Percentiles rank a stretch among this genome's conserved stretches.
These are phyloP conservation scores for Emmonsia crescens DNA, from an alignment of 2,329 filamentous ascomycete species.

Conservation along the genomic window DNA sequence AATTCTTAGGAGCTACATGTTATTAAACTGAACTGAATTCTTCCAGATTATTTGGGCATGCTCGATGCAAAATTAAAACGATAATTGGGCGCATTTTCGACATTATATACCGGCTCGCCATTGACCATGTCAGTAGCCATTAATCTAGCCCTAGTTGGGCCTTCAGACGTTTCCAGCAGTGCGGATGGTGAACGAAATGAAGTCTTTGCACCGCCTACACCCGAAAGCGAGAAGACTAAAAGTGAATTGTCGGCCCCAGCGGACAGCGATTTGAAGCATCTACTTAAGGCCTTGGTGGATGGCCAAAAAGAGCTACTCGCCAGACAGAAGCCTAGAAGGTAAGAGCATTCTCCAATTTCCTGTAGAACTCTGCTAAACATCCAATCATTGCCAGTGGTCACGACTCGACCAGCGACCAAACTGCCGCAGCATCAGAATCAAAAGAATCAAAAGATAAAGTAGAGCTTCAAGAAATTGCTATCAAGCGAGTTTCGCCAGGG, in stretches of 20 bases:
- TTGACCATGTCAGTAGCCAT: not conserved
- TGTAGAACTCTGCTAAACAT: not conserved
- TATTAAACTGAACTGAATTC: not conserved
- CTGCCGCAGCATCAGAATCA: not conserved
- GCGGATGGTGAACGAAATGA: not conserved
- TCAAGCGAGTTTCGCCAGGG: not conserved
- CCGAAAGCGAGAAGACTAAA: not conserved
- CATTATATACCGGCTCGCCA: not conserved
- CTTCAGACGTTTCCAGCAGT: not conserved
- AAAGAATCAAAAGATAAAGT: not conserved
- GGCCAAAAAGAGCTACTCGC: not conserved
- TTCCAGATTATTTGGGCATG: not conserved
- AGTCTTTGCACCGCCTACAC: not conserved
- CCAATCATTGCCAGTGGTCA: not conserved
- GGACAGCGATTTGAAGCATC: not conserved
- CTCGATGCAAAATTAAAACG: not conserved
- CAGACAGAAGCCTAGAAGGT: not conserved
- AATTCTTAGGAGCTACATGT: not conserved
- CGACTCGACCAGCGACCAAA: not conserved
- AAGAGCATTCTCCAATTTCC: not conserved
- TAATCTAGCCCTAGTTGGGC: not conserved
- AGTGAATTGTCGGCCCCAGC: not conserved
- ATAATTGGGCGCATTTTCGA: not conserved
- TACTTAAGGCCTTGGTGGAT: not conserved
- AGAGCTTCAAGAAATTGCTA: not conserved